Conservation (phyloP, 331 rosid species). For the Telfairia occidentalis region DNA sequence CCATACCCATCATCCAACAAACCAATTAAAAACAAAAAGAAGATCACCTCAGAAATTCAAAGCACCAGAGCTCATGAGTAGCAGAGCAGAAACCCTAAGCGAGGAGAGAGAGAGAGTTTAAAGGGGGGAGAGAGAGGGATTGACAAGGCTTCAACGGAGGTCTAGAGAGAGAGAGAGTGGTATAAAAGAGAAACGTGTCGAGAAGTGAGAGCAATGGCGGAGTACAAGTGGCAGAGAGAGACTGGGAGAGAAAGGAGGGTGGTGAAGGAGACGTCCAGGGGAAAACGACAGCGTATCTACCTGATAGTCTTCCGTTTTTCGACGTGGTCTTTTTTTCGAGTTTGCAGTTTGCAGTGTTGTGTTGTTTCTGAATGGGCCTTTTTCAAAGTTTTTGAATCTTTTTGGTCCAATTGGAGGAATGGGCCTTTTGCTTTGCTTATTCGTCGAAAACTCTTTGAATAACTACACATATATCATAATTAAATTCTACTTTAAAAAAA, state of each 20-base stretch:
- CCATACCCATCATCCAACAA: not conserved
- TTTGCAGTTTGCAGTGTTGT: not conserved
- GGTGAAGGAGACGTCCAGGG: not conserved
- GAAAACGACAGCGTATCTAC: not conserved
- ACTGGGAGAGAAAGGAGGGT: not conserved
- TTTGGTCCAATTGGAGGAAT: constrained; percentile 4
- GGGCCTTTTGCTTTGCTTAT: not conserved
- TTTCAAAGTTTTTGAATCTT: not conserved
- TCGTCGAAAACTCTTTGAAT: too few species aligned
- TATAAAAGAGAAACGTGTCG: constrained; percentile 7
- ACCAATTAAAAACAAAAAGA: not conserved
- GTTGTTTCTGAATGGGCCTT: not conserved
- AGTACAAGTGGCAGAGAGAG: constrained; percentile 7
- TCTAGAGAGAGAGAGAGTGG: not conserved
- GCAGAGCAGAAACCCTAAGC: constrained; percentile 5
- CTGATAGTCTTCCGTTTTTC: not conserved
- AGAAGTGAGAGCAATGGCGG: constrained; percentile 7
- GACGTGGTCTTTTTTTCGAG: not conserved
- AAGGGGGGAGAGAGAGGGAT: not conserved
- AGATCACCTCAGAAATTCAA: not conserved
- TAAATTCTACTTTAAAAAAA: too few species aligned
- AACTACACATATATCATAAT: too few species aligned
- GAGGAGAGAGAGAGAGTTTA: not conserved
- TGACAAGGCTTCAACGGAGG: not conserved
- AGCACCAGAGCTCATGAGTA: not conserved